Percentiles rank a stretch among this genome's conserved stretches.
Evolutionary conservation across 2,329 filamentous ascomycete genomes (phyloP).

Genomic region (Trichoderma semiorbis): DNA sequence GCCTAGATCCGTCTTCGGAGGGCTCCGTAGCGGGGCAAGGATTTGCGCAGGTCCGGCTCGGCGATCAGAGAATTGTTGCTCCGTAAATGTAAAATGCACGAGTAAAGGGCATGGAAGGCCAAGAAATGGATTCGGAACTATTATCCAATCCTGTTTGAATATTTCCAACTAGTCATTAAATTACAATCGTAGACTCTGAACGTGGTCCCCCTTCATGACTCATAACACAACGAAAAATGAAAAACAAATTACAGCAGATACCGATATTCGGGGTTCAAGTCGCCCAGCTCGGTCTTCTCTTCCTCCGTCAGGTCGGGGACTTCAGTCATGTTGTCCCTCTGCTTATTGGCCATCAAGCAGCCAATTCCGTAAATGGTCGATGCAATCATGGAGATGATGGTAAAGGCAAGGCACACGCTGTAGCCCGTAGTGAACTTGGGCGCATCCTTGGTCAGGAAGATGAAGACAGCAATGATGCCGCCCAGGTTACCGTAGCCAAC

Average conservation of each 20-base stretch:
- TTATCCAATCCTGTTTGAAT: neutral
- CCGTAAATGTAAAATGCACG: neutral
- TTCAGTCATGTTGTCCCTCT: slow-evolving; percentile 48
- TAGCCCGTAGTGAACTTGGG: slow-evolving; percentile 71
- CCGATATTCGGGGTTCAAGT: slow-evolving; percentile 57
- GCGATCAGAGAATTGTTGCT: neutral
- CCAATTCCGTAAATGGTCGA: slow-evolving; percentile 58
- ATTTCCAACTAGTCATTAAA: neutral
- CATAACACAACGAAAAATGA: neutral
- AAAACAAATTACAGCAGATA: slow-evolving; percentile 51
- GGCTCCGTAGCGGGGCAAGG: neutral
- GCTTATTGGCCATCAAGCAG: slow-evolving; percentile 59
- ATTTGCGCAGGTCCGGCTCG: neutral
- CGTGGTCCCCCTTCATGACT: neutral
- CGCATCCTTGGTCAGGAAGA: slow-evolving; percentile 63
- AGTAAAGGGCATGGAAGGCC: neutral
- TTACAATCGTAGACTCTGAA: neutral
- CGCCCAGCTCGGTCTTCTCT: slow-evolving; percentile 59
- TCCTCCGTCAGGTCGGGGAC: slow-evolving; percentile 50
- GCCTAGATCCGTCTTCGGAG: neutral
- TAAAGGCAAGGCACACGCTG: slow-evolving; percentile 71
- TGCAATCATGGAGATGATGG: slow-evolving; percentile 61
- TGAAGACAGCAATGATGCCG: slow-evolving; percentile 72
- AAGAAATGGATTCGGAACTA: neutral
- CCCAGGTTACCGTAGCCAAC: slow-evolving; percentile 77